These are phyloP conservation scores for Penicillium soppii DNA, from an alignment of 495 filamentous ascomycete species.

Conservation along the genomic window DNA sequence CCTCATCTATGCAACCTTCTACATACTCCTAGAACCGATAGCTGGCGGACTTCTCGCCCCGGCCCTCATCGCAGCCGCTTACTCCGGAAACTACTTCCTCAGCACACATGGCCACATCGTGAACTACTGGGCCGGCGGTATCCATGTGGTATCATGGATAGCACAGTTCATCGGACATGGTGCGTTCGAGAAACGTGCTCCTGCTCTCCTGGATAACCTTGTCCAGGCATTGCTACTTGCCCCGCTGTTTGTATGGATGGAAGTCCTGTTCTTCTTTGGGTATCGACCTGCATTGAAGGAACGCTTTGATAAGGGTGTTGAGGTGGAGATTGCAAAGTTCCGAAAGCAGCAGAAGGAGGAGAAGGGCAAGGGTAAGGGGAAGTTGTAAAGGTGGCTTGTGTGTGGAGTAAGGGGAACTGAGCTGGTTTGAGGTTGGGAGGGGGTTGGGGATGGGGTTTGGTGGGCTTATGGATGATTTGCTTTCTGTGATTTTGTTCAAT, in stretches of 20 bases:
- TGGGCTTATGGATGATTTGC: background rate
- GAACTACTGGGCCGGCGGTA: slow-evolving; percentile 67
- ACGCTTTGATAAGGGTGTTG: slow-evolving; percentile 72
- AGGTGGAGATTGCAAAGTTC: slow-evolving; percentile 55
- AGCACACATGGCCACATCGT: slow-evolving; percentile 60
- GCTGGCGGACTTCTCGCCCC: slow-evolving; percentile 74
- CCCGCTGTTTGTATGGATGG: slow-evolving; percentile 98
- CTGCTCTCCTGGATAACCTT: slow-evolving; percentile 86
- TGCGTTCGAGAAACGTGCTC: slow-evolving; percentile 81
- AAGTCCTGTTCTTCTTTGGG: slow-evolving; percentile 85
- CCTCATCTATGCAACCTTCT: slow-evolving; percentile 71
- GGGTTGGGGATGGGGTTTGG: background rate
- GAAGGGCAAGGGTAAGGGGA: slow-evolving; percentile 13
- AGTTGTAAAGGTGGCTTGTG: background rate
- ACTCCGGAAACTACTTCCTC: slow-evolving; percentile 72
- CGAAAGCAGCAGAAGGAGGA: slow-evolving; percentile 32
- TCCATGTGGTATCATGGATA: slow-evolving; percentile 77
- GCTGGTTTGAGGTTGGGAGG: background rate
- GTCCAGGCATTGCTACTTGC: slow-evolving; percentile 91
- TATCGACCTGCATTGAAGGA: slow-evolving; percentile 85
- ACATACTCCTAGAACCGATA: slow-evolving; percentile 90
- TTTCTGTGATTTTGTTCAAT: background rate
- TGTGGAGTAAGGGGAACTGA: slow-evolving; percentile 4
- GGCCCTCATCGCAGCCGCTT: slow-evolving; percentile 70
- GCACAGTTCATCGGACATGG: slow-evolving; percentile 91